Conservation (phyloP, 2,329 filamentous ascomycete species). For the Plenodomus biglobosus region DNA sequence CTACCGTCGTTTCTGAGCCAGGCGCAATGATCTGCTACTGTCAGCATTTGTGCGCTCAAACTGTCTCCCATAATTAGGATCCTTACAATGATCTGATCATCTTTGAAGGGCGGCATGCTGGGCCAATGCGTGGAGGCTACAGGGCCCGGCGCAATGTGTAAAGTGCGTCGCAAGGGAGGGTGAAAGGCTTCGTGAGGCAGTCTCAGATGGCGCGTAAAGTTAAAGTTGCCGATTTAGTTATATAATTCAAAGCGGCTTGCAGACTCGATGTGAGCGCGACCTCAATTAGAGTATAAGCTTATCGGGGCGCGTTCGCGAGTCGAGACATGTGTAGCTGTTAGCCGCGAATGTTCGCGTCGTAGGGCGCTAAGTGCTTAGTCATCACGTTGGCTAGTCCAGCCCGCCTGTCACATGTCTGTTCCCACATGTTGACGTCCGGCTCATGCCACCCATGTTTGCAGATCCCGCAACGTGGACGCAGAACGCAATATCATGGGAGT, state of each 20-base stretch:
- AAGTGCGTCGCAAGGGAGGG: background rate
- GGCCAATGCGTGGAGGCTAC: conserved; percentile 27
- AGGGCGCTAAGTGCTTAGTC: conserved; percentile 1
- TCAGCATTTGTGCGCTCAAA: background rate
- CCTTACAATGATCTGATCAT: conserved; percentile 50
- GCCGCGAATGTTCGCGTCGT: conserved; percentile 10
- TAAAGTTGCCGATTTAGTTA: background rate
- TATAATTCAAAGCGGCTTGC: background rate
- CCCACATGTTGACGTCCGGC: conserved; percentile 7
- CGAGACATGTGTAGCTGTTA: conserved; percentile 8
- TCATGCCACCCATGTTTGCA: conserved; percentile 10
- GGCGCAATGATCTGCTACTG: conserved; percentile 65
- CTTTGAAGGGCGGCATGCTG: conserved; percentile 49
- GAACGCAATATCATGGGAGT: conserved; percentile 21
- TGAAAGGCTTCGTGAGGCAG: background rate
- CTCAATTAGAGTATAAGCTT: background rate
- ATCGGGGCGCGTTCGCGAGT: background rate
- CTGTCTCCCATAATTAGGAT: background rate
- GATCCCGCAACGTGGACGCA: conserved; percentile 23
- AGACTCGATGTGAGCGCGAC: background rate
- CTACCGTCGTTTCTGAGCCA: conserved; percentile 86
- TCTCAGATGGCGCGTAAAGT: background rate
- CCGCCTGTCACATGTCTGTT: conserved; percentile 19
- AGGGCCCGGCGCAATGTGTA: conserved; percentile 13
- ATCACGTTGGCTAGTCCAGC: background rate